Percentiles rank a stretch among this genome's conserved stretches.
Conservation (phyloP, 371 early-diverging fungal species). For the Phascolomyces articulosus region DNA sequence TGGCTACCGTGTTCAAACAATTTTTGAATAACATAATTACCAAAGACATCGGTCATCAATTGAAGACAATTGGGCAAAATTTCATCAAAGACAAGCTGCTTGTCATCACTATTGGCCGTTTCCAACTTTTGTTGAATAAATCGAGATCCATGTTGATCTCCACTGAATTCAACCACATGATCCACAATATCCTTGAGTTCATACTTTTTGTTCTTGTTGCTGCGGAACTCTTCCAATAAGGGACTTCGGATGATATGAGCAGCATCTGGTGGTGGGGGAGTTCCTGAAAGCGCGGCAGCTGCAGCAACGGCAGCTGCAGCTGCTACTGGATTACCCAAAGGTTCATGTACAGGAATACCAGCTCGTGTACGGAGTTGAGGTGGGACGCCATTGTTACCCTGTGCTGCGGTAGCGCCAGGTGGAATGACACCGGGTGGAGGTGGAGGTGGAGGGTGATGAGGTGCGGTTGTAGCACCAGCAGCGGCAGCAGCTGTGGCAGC, state of each 20-base stretch:
- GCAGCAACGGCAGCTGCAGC: constrained; percentile 7
- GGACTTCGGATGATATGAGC: constrained; percentile 69
- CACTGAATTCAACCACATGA: constrained; percentile 95
- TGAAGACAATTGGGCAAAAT: constrained; percentile 92
- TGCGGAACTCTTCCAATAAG: constrained; percentile 91
- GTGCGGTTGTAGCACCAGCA: neutral
- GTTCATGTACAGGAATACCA: neutral
- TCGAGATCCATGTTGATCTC: constrained; percentile 99
- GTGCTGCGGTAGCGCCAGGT: neutral
- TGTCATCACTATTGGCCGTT: constrained; percentile 89
- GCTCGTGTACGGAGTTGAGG: constrained; percentile 1
- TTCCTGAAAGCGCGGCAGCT: neutral
- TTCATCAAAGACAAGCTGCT: constrained; percentile 95
- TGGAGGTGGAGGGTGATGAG: neutral
- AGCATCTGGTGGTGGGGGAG: constrained; percentile 15
- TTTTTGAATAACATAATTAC: constrained; percentile 99
- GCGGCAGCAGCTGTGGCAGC: constrained; percentile 2
- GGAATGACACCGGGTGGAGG: neutral
- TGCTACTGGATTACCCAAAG: neutral
- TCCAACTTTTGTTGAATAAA: constrained; percentile 99
- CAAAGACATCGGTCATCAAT: constrained; percentile 99
- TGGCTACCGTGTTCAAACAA: constrained; percentile 96
- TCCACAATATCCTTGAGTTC: constrained; percentile 93
- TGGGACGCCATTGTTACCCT: neutral
- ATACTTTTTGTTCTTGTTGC: constrained; percentile 92